Base-by-base conservation (phyloP, 1,284 basidiomycete genomes). In the Cryptococcus sp. region DNA sequence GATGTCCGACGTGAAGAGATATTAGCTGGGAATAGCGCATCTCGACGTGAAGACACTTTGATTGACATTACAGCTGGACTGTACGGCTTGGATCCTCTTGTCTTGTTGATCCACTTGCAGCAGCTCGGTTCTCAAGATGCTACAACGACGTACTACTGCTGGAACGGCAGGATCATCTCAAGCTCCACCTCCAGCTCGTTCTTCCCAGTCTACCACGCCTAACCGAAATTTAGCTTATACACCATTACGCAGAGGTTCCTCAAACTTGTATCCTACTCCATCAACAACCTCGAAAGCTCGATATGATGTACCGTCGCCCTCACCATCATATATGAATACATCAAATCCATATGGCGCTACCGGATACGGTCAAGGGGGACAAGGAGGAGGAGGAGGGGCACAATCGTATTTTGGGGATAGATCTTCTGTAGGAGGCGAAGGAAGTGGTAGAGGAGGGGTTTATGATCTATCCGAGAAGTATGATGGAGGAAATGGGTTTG, bases 211-310 rank as follows among this genome's bases (percentile, higher is more conserved):
- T 32, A 30, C 33, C 32, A 14, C 49, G 4, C 45, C 52, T 23
- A 31, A 33, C 14, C n/a, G 11, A 15, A 68, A 68, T 47, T 58
- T 56, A 43, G 53, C 66, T 14, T 66, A 64, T 52, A 61, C 56
- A 15, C 66, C 66, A 5, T 51, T 68, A 2, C 60, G 66, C 8
- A 48, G 66, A 14, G 56, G 49, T 38, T 68, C 66, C 4, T 37
- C 57, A 1, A 53, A 56, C 15, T 48, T 67, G 4, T 67, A 67
- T 47, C 41, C 61, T 23, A 47, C 51, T 4, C 56, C 59, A 4
- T 23, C 51, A 46, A 52, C 60, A 13, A 37, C 50, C 30, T 36
- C 31, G 5, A 58, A 55, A 52, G 54, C 65, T 35, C 36, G 58
- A 49, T 66, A 64, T 50, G 55, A 47, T 30, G 30, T 66, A 8